These are phyloP conservation scores for Helminthosporium solani DNA, from an alignment of 2,329 filamentous ascomycete species.

Conservation along the genomic window DNA sequence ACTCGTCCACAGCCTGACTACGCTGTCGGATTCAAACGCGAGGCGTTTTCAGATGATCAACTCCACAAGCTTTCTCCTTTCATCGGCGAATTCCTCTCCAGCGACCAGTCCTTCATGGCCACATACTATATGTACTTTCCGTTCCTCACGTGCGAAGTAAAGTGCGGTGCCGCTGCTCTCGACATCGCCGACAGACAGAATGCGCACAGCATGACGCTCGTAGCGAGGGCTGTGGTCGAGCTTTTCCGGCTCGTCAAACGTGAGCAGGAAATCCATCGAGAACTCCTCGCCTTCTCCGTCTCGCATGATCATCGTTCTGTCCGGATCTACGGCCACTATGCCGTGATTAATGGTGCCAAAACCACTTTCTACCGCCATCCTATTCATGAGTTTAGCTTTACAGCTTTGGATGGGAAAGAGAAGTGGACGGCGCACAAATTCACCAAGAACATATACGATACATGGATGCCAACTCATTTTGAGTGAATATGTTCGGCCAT, in stretches of 20 bases:
- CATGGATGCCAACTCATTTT: slow-evolving; percentile 12
- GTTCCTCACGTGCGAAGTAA: slow-evolving; percentile 53
- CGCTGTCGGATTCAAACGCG: slow-evolving; percentile 45
- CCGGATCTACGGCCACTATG: slow-evolving; percentile 18
- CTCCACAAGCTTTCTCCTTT: slow-evolving; percentile 41
- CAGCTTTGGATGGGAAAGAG: slow-evolving; percentile 1
- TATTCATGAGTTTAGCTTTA: slow-evolving; percentile 13
- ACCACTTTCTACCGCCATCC: slow-evolving; percentile 16
- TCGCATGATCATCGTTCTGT: slow-evolving; percentile 16
- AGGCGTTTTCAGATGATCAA: slow-evolving; percentile 48
- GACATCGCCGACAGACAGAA: slow-evolving; percentile 31
- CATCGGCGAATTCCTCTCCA: slow-evolving; percentile 20
- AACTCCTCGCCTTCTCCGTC: slow-evolving; percentile 20
- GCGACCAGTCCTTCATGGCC: slow-evolving; percentile 44
- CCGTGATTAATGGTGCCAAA: slow-evolving; percentile 14
- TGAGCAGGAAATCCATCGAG: slow-evolving; percentile 18
- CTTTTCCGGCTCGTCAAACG: slow-evolving; percentile 17
- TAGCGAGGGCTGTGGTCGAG: slow-evolving; percentile 8
- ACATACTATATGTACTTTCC: slow-evolving; percentile 54
- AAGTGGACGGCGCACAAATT: slow-evolving; percentile 15
- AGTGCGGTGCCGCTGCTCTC: slow-evolving; percentile 43
- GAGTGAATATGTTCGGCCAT: slow-evolving; percentile 12
- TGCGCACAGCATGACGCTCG: slow-evolving; percentile 15
- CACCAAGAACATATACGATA: slow-evolving; percentile 13
- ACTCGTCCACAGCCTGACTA: slow-evolving; percentile 49